Conservation (phyloP, 2,329 filamentous ascomycete species). For the Neoscytalidium dimidiatum region DNA sequence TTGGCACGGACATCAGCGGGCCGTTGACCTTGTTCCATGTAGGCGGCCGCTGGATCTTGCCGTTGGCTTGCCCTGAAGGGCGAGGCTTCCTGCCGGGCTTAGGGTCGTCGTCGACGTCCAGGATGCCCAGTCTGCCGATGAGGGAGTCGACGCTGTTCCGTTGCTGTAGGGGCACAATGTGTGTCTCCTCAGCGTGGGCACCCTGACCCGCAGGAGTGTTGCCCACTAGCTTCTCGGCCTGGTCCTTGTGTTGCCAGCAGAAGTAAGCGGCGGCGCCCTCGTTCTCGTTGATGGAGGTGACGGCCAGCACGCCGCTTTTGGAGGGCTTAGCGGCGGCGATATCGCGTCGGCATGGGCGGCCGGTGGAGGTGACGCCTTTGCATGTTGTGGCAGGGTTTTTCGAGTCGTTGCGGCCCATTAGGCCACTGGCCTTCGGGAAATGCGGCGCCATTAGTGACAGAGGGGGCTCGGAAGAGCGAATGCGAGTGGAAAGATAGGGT, state of each 20-base stretch:
- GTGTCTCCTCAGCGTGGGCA: constrained; percentile 32
- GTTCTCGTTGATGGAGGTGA: constrained; percentile 52
- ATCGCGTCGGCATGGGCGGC: constrained; percentile 78
- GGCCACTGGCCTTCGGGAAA: not conserved
- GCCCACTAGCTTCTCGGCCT: constrained; percentile 57
- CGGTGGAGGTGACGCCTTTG: constrained; percentile 78
- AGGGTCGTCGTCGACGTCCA: constrained; percentile 58
- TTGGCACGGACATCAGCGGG: constrained; percentile 47
- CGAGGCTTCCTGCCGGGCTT: constrained; percentile 17
- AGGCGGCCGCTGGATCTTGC: constrained; percentile 39
- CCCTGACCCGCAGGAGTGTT: constrained; percentile 19
- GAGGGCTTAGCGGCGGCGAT: constrained; percentile 54
- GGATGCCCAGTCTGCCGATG: constrained; percentile 73
- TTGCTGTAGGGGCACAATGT: constrained; percentile 60
- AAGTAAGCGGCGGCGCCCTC: constrained; percentile 66
- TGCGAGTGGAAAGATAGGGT: constrained; percentile 23
- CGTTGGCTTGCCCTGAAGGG: constrained; percentile 26
- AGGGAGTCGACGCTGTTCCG: constrained; percentile 85
- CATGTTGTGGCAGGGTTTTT: constrained; percentile 83
- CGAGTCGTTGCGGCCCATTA: constrained; percentile 69
- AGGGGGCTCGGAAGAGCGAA: constrained; percentile 22
- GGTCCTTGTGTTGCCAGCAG: constrained; percentile 95
- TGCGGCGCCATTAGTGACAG: constrained; percentile 18
- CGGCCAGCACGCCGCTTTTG: constrained; percentile 42
- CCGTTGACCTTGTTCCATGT: constrained; percentile 49